Base-by-base conservation (phyloP, 345 rosid genomes). In the Eutrema yunnanense region DNA sequence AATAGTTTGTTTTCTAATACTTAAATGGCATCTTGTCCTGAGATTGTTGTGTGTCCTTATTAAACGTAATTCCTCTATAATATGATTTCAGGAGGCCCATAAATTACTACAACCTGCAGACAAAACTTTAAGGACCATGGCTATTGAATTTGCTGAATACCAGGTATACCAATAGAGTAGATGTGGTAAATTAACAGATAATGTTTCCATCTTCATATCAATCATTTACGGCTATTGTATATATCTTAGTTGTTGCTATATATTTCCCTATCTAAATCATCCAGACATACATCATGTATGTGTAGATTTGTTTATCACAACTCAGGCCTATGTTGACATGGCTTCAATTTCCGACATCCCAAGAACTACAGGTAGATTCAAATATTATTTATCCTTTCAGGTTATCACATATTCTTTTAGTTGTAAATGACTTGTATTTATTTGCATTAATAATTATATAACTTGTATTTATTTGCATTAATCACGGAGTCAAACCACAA, bases 141-240 rank as follows among this genome's bases (percentile, higher is more conserved):
- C 97, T 63, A 86, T 92, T 76, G 99, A 96, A 59, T 86, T 96
- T 87, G 99, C 99, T 22, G 99, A 96, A 80, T 92, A 84, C 79
- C 99, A 92, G 97, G 99, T 92, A 54, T 46, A 69, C 73, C 42
- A 50, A 16, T 67, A 36, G 34, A 49, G 62, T 34, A 12, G 58
- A 14, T 44, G 73, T 71, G 75, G 22, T 43, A 36, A 32, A 16
- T 13, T 19, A 16, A 62, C 46, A 22, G 1, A 4, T 46, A 8
- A 46, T 62, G 26, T 56, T 76, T 56, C 22, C 14, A 54, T 56
- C 40, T 76, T 43, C 58, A 9, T n/a, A 29, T 63, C 64, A 50
- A 10, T 67, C 22, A 58, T 51, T 36, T 61, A 61, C 50, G 51
- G 30, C 12, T 2, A 32, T 34, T 22, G 62, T 12, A 37, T 57